Conservation (phyloP, 225 moss, liverwort and hornwort genomes). For the Pseudoscleropodium purum region DNA sequence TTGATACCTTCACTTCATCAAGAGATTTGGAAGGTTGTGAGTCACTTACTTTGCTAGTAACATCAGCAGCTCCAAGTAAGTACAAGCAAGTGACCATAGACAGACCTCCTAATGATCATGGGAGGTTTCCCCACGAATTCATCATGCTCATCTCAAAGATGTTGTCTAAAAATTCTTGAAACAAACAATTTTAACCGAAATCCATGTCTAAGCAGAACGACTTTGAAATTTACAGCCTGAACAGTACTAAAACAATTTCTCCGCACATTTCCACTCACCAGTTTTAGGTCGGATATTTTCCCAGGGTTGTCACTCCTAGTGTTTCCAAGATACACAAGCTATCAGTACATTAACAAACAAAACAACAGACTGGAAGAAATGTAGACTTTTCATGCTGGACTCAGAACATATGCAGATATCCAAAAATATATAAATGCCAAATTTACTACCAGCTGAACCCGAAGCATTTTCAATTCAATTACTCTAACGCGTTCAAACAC, state of each 20-base stretch:
- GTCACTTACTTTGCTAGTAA: no score
- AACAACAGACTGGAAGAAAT: background rate
- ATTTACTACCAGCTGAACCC: background rate
- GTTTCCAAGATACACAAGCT: background rate
- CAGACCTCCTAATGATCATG: background rate
- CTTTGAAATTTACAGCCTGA: background rate
- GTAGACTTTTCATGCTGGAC: background rate
- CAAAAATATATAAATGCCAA: background rate
- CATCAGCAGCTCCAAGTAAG: background rate
- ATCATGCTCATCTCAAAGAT: background rate
- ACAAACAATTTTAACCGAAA: background rate
- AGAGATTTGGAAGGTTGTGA: background rate
- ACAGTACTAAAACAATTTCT: background rate
- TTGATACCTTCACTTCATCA: background rate
- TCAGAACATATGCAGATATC: background rate
- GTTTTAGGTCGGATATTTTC: constrained; percentile 35
- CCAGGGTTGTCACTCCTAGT: constrained; percentile 31
- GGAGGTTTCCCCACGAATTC: background rate
- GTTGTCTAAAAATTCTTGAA: background rate
- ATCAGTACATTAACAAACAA: background rate
- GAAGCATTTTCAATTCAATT: background rate
- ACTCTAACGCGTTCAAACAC: background rate
- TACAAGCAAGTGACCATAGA: background rate
- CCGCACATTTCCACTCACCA: constrained; percentile 17
- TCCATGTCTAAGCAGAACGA: background rate